Percentiles rank a stretch among this genome's conserved stretches.
phyloP scores from a whole-genome alignment of 495 filamentous ascomycete genomes.

The Hypoxylon rickii region DNA sequence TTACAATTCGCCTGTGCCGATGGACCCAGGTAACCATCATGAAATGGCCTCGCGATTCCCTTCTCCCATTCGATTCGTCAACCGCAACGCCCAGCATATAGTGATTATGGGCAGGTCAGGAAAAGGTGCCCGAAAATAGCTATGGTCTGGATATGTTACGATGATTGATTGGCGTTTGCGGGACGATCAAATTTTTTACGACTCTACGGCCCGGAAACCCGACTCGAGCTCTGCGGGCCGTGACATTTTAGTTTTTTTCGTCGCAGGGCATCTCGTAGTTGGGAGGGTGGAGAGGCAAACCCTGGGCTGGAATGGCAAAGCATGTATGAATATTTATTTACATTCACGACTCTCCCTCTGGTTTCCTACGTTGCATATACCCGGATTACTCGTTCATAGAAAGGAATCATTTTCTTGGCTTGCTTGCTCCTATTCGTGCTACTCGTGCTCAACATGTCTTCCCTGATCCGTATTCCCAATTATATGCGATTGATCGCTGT shows the following conservation, averaged over 20 bases:
- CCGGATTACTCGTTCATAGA: slow-evolving; percentile 23
- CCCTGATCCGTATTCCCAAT: too few relatives aligned
- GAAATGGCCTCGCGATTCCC: slow-evolving; percentile 1
- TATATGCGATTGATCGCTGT: too few relatives aligned
- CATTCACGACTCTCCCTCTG: slow-evolving; percentile 27
- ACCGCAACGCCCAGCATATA: slow-evolving; percentile 14
- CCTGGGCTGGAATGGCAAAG: slow-evolving; percentile 12
- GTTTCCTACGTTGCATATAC: slow-evolving; percentile 32
- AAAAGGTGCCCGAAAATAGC: slow-evolving; percentile 13
- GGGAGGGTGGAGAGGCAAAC: slow-evolving; percentile 6
- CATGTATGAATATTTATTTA: slow-evolving; percentile 26
- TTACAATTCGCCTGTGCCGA: too few relatives aligned
- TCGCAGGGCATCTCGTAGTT: slow-evolving; percentile 7
- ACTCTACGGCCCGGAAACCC: slow-evolving; percentile 2
- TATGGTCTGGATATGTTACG: slow-evolving; percentile 28
- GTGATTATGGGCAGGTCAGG: slow-evolving; percentile 13
- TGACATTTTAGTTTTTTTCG: slow-evolving; percentile 16
- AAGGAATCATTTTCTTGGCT: too few relatives aligned
- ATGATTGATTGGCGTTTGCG: slow-evolving; percentile 26
- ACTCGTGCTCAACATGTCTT: too few relatives aligned
- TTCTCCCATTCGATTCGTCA: slow-evolving; percentile 5
- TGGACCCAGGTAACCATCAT: too few relatives aligned
- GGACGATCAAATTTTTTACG: slow-evolving; percentile 8
- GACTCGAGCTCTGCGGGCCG: background rate
- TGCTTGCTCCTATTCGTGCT: too few relatives aligned